Evolutionary conservation across 73 alveolate genomes (phyloP).

Genomic region (Paramecium sexaurelia): DNA sequence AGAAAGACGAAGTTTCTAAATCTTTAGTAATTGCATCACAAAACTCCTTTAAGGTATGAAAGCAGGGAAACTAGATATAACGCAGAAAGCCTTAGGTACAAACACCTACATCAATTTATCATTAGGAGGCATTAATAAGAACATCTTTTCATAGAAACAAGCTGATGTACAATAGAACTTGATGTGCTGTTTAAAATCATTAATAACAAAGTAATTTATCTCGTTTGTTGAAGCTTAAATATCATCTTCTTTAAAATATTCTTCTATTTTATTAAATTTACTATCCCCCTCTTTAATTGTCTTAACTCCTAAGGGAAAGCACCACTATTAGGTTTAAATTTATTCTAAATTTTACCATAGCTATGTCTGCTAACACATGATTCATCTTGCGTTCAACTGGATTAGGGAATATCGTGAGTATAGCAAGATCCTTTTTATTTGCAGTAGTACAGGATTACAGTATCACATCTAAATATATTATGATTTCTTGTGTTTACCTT

Average conservation of each 20-base stretch:
- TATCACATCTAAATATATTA: background rate
- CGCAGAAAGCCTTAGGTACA: conserved; percentile 52
- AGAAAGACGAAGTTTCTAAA: background rate
- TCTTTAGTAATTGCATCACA: conserved; percentile 32
- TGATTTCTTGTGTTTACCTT: background rate
- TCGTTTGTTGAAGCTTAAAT: background rate
- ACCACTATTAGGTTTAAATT: conserved; percentile 12
- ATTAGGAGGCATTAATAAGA: conserved; percentile 3
- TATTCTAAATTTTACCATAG: background rate
- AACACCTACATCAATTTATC: conserved; percentile 31
- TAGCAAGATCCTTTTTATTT: conserved; percentile 40
- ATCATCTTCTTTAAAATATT: conserved; percentile 45
- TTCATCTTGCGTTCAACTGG: conserved; percentile 60
- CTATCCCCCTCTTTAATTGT: conserved; percentile 16
- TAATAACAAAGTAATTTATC: conserved; percentile 38
- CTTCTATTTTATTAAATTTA: conserved; percentile 21
- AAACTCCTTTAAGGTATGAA: conserved; percentile 39
- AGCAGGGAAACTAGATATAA: conserved; percentile 27
- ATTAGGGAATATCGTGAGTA: conserved; percentile 42
- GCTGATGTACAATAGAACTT: conserved; percentile 48
- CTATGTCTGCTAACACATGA: conserved; percentile 21
- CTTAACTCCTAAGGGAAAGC: conserved; percentile 54
- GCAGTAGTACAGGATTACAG: background rate
- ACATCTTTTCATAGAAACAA: conserved; percentile 25
- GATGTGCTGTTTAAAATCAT: conserved; percentile 33